Conservation (phyloP, 768 basidiomycete species). For the Termitomyces heimii region DNA sequence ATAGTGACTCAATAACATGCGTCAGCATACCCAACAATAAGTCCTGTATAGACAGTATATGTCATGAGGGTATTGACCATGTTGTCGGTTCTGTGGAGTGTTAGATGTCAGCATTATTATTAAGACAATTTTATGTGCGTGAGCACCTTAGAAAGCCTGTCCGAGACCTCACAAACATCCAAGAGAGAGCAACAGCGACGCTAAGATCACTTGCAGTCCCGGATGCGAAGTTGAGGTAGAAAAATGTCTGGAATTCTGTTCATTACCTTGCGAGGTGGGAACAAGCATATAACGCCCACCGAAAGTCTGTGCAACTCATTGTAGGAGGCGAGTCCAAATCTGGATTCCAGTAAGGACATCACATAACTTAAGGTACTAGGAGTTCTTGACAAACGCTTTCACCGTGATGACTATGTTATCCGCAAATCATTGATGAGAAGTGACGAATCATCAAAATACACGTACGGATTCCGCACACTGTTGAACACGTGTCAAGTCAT, state of each 20-base stretch:
- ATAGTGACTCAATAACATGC: background rate
- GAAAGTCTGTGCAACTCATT: slow-evolving; percentile 30
- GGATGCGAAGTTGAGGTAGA: slow-evolving; percentile 48
- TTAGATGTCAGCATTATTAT: background rate
- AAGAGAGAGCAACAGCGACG: slow-evolving; percentile 44
- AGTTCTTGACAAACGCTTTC: slow-evolving; percentile 37
- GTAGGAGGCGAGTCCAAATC: slow-evolving; percentile 33
- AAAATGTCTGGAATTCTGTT: slow-evolving; percentile 28
- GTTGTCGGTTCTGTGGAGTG: slow-evolving; percentile 38
- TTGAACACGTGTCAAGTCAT: background rate
- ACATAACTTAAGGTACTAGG: background rate
- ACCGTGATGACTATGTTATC: slow-evolving; percentile 39
- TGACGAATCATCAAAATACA: background rate
- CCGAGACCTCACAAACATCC: slow-evolving; percentile 38
- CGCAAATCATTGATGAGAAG: background rate
- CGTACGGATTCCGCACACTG: slow-evolving; percentile 34
- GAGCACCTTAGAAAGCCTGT: slow-evolving; percentile 45
- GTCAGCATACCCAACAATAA: slow-evolving; percentile 32
- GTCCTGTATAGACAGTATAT: slow-evolving; percentile 52
- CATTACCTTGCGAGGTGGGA: background rate
- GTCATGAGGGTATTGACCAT: slow-evolving; percentile 41
- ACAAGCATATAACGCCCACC: slow-evolving; percentile 19
- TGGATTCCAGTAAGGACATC: slow-evolving; percentile 11
- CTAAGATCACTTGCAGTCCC: slow-evolving; percentile 46
- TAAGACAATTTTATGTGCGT: background rate